Base-by-base conservation (phyloP, 441 rosid species). In the Gossypium lobatum region DNA sequence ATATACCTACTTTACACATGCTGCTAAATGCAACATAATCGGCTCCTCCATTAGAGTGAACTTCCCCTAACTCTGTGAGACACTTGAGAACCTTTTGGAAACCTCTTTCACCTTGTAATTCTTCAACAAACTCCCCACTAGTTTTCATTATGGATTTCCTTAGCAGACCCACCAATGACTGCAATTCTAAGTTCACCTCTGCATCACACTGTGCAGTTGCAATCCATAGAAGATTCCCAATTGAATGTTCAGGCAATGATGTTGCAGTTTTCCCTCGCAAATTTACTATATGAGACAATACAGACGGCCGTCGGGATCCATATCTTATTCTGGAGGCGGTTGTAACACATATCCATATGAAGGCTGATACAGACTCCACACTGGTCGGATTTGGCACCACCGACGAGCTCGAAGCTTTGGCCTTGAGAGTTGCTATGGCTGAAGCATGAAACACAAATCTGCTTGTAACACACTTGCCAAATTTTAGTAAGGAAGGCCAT, bases 391-490 rank as follows among this genome's bases (percentile, higher is more conserved):
- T 37, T 42, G 63, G 63, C 10, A 73, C 63, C 16, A 66, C 25
- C 50, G 26, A 61, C 0, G 81, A 57, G 53, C 82, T 65, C 0
- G 59, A 68, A 2, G 80, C 78, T 48, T 11, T 66, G 8, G 65
- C 74, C 72, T 83, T 85, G 31, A 84, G 83, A 20, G 57, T 61
- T 34, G 72, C 61, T 65, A 83, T 79, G 5, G 82, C 60, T 0
- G 81, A 73, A 4, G 83, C 66, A 62, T 83, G 76, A 66, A 86
- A 86, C 20, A 82, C 83, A 34, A 84, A 83, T 71, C 92, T 86
- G 62, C 67, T 73, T 0, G 90, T 86, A 5, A 75, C 26, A 73
- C 76, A 79, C 48, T 79, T 80, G 1, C 84, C 76, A 14, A 54
- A 11, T 42, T 71, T 71, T n/a, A 58, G 21, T 25, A 58, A 42